Conservation (phyloP, 768 basidiomycete species). For the Leccinum broughii region DNA sequence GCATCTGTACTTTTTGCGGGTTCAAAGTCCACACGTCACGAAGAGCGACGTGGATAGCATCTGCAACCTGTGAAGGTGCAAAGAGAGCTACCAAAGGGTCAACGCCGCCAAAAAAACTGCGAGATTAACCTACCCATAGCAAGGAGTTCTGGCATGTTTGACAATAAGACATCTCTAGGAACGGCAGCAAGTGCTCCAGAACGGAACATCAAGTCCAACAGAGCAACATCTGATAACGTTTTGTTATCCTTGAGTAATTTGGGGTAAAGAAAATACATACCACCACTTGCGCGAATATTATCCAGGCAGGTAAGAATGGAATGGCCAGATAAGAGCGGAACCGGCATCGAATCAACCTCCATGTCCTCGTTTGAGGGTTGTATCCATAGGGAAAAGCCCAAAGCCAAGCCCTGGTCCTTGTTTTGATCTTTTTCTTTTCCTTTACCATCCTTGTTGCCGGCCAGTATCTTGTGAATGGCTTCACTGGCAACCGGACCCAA, state of each 20-base stretch:
- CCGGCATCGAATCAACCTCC: constrained; percentile 18
- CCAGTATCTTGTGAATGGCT: constrained; percentile 46
- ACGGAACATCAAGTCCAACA: constrained; percentile 42
- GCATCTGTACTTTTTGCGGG: constrained; percentile 28
- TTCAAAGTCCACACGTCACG: constrained; percentile 34
- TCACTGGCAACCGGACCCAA: constrained; percentile 37
- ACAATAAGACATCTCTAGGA: constrained; percentile 29
- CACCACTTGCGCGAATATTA: constrained; percentile 27
- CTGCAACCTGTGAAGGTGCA: constrained; percentile 28
- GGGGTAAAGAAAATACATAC: constrained; percentile 31
- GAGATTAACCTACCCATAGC: constrained; percentile 37
- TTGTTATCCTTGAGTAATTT: background rate
- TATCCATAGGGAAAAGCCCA: constrained; percentile 37
- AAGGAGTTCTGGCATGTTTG: constrained; percentile 42
- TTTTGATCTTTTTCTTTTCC: constrained; percentile 29
- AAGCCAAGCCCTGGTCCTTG: constrained; percentile 17
- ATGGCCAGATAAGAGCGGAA: constrained; percentile 18
- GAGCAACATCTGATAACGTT: constrained; percentile 37
- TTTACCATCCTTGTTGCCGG: constrained; percentile 38
- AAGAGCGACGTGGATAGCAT: constrained; percentile 36
- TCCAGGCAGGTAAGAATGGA: constrained; percentile 36
- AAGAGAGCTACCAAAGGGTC: constrained; percentile 19
- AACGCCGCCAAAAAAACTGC: constrained; percentile 2
- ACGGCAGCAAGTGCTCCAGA: constrained; percentile 41
- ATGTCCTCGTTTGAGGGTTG: constrained; percentile 20